Percentiles rank a stretch among this genome's conserved stretches.
phyloP scores from a whole-genome alignment of 345 rosid species.

The Nephelium lappaceum region DNA sequence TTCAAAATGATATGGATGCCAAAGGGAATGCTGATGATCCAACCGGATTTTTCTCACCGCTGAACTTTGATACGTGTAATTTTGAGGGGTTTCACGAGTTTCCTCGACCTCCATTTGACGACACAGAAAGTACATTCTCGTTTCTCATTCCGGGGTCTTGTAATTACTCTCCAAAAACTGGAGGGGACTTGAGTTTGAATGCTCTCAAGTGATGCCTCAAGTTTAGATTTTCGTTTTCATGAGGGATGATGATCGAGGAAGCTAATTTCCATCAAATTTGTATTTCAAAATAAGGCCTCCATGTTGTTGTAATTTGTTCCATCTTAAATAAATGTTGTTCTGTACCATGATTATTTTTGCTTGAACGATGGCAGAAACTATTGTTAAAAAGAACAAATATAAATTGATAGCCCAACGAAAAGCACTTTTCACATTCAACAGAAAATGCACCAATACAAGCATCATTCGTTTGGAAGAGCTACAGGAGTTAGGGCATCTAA shows the following conservation, averaged over 20 bases:
- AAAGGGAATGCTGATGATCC: constrained; percentile 60
- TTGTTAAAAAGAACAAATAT: not conserved
- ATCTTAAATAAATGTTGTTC: constrained; percentile 24
- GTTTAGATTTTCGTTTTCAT: constrained; percentile 14
- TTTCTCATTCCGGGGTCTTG: constrained; percentile 69
- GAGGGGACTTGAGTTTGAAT: constrained; percentile 48
- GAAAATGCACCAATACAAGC: not conserved
- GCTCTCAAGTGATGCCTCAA: constrained; percentile 28
- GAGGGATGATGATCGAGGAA: constrained; percentile 5
- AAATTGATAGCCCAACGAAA: not conserved
- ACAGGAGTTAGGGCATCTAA: not conserved
- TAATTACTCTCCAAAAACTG: constrained; percentile 59
- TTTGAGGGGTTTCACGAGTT: constrained; percentile 89
- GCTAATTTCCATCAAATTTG: constrained; percentile 22
- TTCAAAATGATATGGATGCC: constrained; percentile 46
- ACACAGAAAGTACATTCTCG: constrained; percentile 74
- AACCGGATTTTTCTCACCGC: constrained; percentile 57
- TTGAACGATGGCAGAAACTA: not conserved
- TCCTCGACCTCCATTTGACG: constrained; percentile 73
- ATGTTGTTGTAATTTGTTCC: constrained; percentile 27
- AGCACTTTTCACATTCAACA: not conserved
- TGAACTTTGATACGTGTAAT: constrained; percentile 72
- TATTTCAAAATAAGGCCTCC: constrained; percentile 17
- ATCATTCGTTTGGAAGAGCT: not conserved
- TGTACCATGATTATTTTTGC: not conserved